Evolutionary conservation across 345 rosid genomes (phyloP).

Genomic region (Salix udensis): DNA sequence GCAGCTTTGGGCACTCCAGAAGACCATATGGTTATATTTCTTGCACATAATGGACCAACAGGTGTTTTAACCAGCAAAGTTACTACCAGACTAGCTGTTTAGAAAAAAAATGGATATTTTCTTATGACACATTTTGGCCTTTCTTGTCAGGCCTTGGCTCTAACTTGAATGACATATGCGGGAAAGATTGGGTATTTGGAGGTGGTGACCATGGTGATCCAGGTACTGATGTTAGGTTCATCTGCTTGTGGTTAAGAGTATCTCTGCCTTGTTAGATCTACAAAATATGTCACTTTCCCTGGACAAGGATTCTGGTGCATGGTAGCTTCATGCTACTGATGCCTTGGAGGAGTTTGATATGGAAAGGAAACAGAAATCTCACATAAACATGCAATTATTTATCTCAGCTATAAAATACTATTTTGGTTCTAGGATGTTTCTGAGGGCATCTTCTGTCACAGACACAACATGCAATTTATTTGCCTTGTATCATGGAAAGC

Average conservation of each 20-base stretch:
- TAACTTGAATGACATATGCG: constrained; percentile 66
- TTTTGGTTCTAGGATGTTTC: constrained; percentile 8
- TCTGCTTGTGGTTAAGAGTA: not conserved
- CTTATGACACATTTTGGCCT: not conserved
- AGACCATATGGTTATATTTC: constrained; percentile 68
- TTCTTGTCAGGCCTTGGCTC: constrained; percentile 74
- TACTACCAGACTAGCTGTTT: constrained; percentile 5
- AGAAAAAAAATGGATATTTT: not conserved
- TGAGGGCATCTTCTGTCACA: constrained; percentile 31
- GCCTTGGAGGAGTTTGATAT: not conserved
- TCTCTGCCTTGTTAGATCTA: not conserved
- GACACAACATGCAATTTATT: constrained; percentile 25
- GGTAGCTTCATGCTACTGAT: not conserved
- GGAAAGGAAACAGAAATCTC: not conserved
- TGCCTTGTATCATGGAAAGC: not conserved
- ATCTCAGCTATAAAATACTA: not conserved
- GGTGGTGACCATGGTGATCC: constrained; percentile 96
- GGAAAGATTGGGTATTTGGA: constrained; percentile 64
- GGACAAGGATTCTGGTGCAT: not conserved
- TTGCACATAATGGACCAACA: constrained; percentile 86
- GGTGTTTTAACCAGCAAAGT: constrained; percentile 30
- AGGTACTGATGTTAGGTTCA: constrained; percentile 36
- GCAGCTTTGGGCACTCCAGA: constrained; percentile 62
- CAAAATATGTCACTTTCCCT: not conserved
- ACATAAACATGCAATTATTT: constrained; percentile 4